Evolutionary conservation across 2,329 filamentous ascomycete species (phyloP).

Genomic region (Cladosporium halotolerans): DNA sequence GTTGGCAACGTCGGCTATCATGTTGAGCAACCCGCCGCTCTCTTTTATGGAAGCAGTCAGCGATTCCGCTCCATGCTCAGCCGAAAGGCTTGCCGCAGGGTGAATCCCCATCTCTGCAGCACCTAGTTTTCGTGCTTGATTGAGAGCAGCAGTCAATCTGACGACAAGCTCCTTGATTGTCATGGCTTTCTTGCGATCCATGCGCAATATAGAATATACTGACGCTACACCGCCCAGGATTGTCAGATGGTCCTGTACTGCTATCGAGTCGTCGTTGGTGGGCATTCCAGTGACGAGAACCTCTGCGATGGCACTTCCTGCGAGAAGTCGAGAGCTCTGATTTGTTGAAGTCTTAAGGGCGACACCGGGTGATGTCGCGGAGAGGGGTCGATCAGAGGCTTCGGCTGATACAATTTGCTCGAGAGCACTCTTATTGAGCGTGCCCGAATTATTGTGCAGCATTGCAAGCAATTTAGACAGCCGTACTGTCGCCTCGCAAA

Average conservation of each 20-base stretch:
- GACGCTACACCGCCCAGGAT: slow-evolving; percentile 80
- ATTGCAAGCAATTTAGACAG: slow-evolving; percentile 64
- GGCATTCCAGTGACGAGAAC: slow-evolving; percentile 22
- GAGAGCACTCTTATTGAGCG: slow-evolving; percentile 54
- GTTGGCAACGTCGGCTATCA: slow-evolving; percentile 21
- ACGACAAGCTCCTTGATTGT: slow-evolving; percentile 79
- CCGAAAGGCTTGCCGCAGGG: slow-evolving; percentile 78
- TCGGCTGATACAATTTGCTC: slow-evolving; percentile 32
- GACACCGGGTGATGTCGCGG: neutral
- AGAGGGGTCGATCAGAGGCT: neutral
- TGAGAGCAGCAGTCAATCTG: slow-evolving; percentile 73
- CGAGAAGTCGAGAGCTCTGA: slow-evolving; percentile 2
- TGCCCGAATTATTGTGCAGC: slow-evolving; percentile 60
- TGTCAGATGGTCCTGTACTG: slow-evolving; percentile 47
- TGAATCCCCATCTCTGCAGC: slow-evolving; percentile 96
- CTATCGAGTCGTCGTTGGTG: slow-evolving; percentile 23
- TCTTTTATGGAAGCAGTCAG: slow-evolving; percentile 18
- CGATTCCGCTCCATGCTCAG: slow-evolving; percentile 46
- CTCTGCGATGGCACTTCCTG: slow-evolving; percentile 16
- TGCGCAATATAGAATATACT: slow-evolving; percentile 72
- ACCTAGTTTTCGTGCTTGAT: slow-evolving; percentile 85
- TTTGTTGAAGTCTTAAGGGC: neutral
- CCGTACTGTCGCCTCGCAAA: slow-evolving; percentile 67
- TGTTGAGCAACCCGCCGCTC: slow-evolving; percentile 20
- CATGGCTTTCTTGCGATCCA: slow-evolving; percentile 85